Evolutionary conservation across 75 land plant genomes (phyloP).

Genomic region (Pseudotsuga menziesii): DNA sequence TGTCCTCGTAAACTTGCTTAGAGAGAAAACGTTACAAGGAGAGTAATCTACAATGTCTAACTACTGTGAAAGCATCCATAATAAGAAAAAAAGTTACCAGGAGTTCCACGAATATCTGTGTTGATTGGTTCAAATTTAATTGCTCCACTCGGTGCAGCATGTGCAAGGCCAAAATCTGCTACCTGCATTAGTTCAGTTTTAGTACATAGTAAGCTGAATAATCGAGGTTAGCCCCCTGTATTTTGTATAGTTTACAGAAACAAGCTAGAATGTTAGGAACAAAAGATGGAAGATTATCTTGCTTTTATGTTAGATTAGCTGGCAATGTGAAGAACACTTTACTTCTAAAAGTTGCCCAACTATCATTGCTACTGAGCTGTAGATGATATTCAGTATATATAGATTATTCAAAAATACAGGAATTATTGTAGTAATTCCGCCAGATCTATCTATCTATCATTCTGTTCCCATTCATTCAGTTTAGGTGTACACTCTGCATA

Average conservation of each 20-base stretch:
- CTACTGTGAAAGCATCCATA: no score
- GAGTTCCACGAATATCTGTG: slow-evolving; percentile 88
- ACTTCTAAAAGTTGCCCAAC: not conserved
- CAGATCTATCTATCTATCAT: not conserved
- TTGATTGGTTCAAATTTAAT: slow-evolving; percentile 70
- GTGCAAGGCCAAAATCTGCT: slow-evolving; percentile 94
- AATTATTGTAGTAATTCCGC: not conserved
- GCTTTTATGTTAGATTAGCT: not conserved
- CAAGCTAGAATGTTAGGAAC: not conserved
- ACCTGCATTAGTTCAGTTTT: slow-evolving; percentile 36
- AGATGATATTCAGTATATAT: not conserved
- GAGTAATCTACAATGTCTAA: no score
- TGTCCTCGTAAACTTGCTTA: not conserved
- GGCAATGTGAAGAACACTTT: no score
- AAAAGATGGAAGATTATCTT: not conserved
- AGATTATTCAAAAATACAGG: not conserved
- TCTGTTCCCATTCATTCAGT: no score
- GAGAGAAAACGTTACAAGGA: slow-evolving; percentile 45
- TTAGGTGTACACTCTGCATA: no score
- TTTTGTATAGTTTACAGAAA: not conserved
- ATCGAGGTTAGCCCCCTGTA: not conserved
- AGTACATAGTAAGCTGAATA: not conserved
- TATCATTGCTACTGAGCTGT: not conserved
- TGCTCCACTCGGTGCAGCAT: slow-evolving; percentile 76
- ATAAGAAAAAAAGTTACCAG: slow-evolving; percentile 63